Conservation (phyloP, 139 green algal genomes). For the Astrephomene gubernaculifera region DNA sequence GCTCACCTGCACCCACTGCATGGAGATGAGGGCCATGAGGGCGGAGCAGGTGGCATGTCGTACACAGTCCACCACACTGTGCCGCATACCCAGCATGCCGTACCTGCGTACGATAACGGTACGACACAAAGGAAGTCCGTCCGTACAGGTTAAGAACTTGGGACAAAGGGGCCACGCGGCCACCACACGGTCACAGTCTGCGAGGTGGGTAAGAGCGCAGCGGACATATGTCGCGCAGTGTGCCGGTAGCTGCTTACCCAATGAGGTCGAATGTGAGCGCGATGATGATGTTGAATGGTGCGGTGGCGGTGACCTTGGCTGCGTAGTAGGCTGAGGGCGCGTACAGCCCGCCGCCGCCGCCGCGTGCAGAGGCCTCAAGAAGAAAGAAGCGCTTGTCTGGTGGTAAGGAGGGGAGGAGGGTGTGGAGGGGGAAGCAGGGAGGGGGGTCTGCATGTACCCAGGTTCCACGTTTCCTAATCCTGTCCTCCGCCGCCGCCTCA, state of each 20-base stretch:
- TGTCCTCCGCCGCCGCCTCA: neutral
- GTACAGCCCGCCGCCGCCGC: constrained; percentile 55
- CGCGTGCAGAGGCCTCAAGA: constrained; percentile 36
- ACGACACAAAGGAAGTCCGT: too few species aligned
- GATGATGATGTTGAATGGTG: constrained; percentile 66
- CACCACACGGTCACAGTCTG: too few species aligned
- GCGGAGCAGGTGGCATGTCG: constrained; percentile 35
- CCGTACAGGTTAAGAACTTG: too few species aligned
- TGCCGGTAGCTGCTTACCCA: constrained; percentile 24
- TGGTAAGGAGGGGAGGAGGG: neutral
- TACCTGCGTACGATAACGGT: too few species aligned
- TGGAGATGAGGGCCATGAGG: constrained; percentile 54
- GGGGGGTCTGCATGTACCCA: too few species aligned
- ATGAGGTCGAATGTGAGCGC: constrained; percentile 52
- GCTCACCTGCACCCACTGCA: constrained; percentile 59
- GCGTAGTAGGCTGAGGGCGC: constrained; percentile 62
- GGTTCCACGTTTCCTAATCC: neutral
- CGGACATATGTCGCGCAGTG: neutral
- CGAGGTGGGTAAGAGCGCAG: too few species aligned
- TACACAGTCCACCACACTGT: constrained; percentile 2
- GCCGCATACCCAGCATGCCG: constrained; percentile 64
- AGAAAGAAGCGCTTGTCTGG: constrained; percentile 63
- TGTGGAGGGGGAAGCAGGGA: neutral
- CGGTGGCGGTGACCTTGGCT: constrained; percentile 56
- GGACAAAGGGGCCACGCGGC: too few species aligned